These are phyloP conservation scores for Aspergillus nanangensis DNA, from an alignment of 495 filamentous ascomycete species.

Conservation along the genomic window DNA sequence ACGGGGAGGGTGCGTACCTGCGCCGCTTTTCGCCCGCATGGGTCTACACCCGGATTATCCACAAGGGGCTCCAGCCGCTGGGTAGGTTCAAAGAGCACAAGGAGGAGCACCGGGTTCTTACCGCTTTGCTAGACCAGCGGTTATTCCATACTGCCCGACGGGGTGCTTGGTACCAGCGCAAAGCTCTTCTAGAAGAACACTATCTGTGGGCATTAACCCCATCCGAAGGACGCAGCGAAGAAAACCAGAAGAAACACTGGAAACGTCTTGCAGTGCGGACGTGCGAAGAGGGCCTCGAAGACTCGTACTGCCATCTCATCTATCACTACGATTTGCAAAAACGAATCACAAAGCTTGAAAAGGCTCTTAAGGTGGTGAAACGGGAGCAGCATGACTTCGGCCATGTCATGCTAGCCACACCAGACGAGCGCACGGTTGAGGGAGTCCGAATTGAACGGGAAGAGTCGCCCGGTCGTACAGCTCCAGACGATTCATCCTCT, in stretches of 20 bases:
- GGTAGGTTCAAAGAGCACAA: constrained; percentile 77
- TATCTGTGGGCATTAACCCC: constrained; percentile 72
- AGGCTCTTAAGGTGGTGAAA: constrained; percentile 73
- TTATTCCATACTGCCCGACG: constrained; percentile 82
- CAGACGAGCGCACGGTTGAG: constrained; percentile 67
- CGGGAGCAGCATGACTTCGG: constrained; percentile 90
- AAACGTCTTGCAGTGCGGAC: constrained; percentile 72
- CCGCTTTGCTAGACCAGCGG: constrained; percentile 72
- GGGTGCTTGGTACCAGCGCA: constrained; percentile 94
- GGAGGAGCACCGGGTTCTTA: constrained; percentile 70
- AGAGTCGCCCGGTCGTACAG: constrained; percentile 21
- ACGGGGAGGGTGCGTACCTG: constrained; percentile 84
- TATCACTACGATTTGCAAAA: constrained; percentile 95
- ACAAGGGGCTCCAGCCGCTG: constrained; percentile 79
- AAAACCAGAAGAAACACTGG: constrained; percentile 78
- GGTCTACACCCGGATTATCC: constrained; percentile 88
- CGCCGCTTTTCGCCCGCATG: constrained; percentile 89
- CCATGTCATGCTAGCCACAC: constrained; percentile 70
- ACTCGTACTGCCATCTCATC: constrained; percentile 82
- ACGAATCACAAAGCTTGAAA: constrained; percentile 85
- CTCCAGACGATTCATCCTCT: constrained; percentile 20
- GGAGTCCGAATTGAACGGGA: constrained; percentile 71
- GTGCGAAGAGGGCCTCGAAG: constrained; percentile 82
- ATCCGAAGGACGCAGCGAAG: constrained; percentile 45
- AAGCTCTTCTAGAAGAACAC: constrained; percentile 89